Percentiles rank a stretch among this genome's conserved stretches.
Evolutionary conservation across 192 early-diverging fungal species (phyloP).

Genomic region (Coemansia javaensis): DNA sequence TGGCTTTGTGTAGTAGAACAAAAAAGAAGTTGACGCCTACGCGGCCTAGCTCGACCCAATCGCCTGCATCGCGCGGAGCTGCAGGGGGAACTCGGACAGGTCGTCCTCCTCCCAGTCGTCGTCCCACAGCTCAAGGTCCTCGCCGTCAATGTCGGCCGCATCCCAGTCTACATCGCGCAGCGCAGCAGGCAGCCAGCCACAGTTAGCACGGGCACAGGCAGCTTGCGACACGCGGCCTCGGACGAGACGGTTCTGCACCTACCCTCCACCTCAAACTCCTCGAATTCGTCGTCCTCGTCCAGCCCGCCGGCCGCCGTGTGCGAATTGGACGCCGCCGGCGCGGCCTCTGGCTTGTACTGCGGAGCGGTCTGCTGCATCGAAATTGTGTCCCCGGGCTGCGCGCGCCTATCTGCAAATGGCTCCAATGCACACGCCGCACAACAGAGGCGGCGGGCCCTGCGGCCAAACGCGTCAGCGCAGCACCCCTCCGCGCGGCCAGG

Average conservation of each 20-base stretch:
- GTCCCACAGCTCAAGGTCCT: constrained; percentile 65
- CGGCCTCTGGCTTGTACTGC: background rate
- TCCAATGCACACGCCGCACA: no score
- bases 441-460: no score
- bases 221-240: background rate
- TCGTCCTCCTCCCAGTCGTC: constrained; percentile 93
- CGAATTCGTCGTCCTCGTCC: constrained; percentile 93
- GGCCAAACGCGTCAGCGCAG: constrained; percentile 1
- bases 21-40: background rate
- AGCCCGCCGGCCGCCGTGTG: constrained; percentile 57
- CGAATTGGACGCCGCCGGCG: constrained; percentile 1
- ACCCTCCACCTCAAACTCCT: constrained; percentile 87
- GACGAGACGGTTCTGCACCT: constrained; percentile 2
- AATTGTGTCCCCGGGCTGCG: background rate
- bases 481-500: background rate
- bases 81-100: constrained; percentile 85
- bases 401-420: no score
- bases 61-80: constrained; percentile 55
- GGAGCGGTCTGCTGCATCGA: constrained; percentile 20
- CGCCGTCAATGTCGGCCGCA: constrained; percentile 70
- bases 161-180: constrained; percentile 64
- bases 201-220: no score
- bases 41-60: constrained; percentile 31
- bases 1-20: background rate
- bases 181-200: background rate